These are phyloP conservation scores for Niveomyces coronatus DNA, from an alignment of 2,329 filamentous ascomycete genomes.

Conservation along the genomic window DNA sequence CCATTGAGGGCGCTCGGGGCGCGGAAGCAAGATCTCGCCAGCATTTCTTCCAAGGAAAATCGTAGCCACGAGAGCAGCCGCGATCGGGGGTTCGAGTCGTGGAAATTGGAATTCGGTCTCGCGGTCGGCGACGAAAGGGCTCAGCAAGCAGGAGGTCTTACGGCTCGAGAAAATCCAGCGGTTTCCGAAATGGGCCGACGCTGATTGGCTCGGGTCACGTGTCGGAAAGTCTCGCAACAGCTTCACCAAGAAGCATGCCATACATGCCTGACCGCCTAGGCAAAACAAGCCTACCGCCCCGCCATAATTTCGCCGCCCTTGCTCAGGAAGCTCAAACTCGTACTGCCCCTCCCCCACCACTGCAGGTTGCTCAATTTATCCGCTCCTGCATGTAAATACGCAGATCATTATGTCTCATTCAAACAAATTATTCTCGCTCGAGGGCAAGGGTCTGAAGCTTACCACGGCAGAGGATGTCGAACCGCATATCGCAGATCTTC, in stretches of 20 bases:
- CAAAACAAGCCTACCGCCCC: not conserved
- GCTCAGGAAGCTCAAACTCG: not conserved
- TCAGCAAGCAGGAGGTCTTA: constrained; percentile 27
- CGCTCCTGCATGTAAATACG: not conserved
- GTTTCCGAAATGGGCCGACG: constrained; percentile 32
- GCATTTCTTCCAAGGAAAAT: constrained; percentile 57
- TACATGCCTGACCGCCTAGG: constrained; percentile 5
- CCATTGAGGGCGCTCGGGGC: constrained; percentile 76
- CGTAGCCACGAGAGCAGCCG: constrained; percentile 27
- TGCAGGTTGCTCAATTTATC: too few relatives aligned
- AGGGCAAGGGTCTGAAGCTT: constrained; percentile 87
- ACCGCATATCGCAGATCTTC: constrained; percentile 67
- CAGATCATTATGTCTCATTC: constrained; percentile 35
- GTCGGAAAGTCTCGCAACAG: constrained; percentile 12
- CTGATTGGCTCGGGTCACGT: constrained; percentile 32
- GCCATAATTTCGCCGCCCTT: constrained; percentile 8
- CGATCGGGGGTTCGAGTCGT: constrained; percentile 26
- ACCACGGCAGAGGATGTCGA: constrained; percentile 81
- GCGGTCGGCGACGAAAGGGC: constrained; percentile 29
- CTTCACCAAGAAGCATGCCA: not conserved
- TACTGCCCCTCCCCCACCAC: constrained; percentile 12
- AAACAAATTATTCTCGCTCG: constrained; percentile 72
- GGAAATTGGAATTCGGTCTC: constrained; percentile 23
- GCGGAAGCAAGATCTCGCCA: constrained; percentile 86
- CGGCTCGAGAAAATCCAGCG: constrained; percentile 31